Percentiles rank a stretch among this genome's conserved stretches.
Evolutionary conservation across 1,139 yeast species (phyloP).

Genomic region (Meyerozyma sp.): DNA sequence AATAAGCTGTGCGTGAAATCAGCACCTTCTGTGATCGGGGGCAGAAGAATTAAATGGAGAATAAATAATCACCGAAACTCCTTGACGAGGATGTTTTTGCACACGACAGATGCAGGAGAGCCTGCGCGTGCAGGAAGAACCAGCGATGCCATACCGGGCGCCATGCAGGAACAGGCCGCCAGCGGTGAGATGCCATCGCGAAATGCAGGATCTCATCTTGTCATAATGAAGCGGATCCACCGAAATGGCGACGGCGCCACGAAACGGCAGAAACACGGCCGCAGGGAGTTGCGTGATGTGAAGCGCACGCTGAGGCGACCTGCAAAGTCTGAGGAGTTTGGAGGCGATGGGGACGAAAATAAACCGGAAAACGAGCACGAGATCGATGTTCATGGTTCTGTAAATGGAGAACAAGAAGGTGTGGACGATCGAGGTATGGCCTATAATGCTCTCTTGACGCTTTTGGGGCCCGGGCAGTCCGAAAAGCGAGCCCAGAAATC

Average conservation of each 20-base stretch:
- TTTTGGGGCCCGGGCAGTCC: constrained; percentile 51
- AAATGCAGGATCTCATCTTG: neutral
- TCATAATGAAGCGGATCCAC: neutral
- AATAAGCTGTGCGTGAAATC: neutral
- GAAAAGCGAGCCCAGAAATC: constrained; percentile 12
- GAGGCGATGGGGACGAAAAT: neutral
- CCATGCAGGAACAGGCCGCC: neutral
- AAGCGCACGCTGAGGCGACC: constrained; percentile 43
- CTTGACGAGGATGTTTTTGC: constrained; percentile 1
- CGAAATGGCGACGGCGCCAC: neutral
- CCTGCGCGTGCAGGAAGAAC: no score
- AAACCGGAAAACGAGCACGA: neutral
- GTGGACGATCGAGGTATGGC: constrained; percentile 40
- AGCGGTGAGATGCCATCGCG: neutral
- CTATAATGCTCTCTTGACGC: constrained; percentile 70
- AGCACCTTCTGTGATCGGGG: neutral
- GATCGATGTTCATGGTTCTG: neutral
- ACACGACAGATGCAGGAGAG: neutral
- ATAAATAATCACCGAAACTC: neutral
- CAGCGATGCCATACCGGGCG: neutral
- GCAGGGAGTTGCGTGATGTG: constrained; percentile 53
- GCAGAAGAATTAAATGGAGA: neutral
- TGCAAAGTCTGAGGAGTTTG: neutral
- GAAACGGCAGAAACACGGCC: constrained; percentile 41
- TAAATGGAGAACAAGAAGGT: constrained; percentile 5